These are phyloP conservation scores for Wickerhamiella occidentalis DNA, from an alignment of 805 yeast genomes.

Conservation along the genomic window DNA sequence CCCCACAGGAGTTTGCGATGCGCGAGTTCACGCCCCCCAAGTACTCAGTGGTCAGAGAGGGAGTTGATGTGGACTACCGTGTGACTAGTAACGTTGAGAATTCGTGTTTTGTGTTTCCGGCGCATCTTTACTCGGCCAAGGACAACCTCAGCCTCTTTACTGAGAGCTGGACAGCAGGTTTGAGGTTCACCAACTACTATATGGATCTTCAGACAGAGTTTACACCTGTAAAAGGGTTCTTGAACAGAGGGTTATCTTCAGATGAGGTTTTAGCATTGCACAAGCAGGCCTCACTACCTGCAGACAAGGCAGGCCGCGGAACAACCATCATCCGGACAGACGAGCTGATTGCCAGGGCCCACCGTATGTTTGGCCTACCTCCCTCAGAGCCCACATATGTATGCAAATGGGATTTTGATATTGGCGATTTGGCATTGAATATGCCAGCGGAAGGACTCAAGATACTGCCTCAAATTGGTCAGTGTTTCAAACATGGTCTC, in stretches of 20 bases:
- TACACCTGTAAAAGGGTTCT: constrained; percentile 40
- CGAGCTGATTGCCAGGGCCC: constrained; percentile 39
- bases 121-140: constrained; percentile 50
- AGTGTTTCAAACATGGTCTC: constrained; percentile 49
- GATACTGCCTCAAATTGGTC: constrained; percentile 32
- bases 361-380: constrained; percentile 85
- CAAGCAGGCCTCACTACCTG: no score
- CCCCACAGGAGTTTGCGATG: constrained; percentile 66
- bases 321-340: constrained; percentile 16
- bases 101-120: constrained; percentile 66
- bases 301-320: no score
- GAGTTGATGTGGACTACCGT: constrained; percentile 67
- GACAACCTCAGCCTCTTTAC: constrained; percentile 53
- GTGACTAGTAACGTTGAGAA: constrained; percentile 57
- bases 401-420: constrained; percentile 78
- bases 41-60: constrained; percentile 14
- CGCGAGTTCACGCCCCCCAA: constrained; percentile 13
- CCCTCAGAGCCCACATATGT: constrained; percentile 79
- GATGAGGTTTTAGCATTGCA: background rate
- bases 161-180: constrained; percentile 57
- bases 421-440: constrained; percentile 46
- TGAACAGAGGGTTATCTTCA: constrained; percentile 13
- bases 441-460: constrained; percentile 37
- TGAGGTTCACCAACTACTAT: constrained; percentile 80
- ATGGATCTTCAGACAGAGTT: constrained; percentile 75